These are phyloP conservation scores for Lentinula guzmanii DNA, from an alignment of 768 basidiomycete species.

Conservation along the genomic window DNA sequence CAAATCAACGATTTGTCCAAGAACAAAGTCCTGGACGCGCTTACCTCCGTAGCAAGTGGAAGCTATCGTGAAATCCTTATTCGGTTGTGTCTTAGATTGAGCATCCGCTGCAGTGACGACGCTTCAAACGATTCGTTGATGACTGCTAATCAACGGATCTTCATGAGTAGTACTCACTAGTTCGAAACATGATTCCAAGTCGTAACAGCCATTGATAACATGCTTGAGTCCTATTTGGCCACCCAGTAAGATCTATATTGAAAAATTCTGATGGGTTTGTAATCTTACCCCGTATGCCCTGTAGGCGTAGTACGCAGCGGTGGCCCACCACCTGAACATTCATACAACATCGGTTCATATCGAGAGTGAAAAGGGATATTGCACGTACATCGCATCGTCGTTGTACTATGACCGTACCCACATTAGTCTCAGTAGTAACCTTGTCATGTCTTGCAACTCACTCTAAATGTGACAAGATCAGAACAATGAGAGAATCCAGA, in stretches of 20 bases:
- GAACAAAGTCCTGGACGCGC: constrained; percentile 1
- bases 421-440: neutral
- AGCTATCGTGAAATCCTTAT: constrained; percentile 34
- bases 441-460: neutral
- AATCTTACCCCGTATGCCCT: constrained; percentile 32
- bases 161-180: constrained; percentile 27
- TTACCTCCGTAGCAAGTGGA: constrained; percentile 39
- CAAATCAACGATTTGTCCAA: neutral
- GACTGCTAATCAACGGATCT: neutral
- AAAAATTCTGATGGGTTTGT: neutral
- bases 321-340: constrained; percentile 43
- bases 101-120: constrained; percentile 37
- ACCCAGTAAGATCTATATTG: neutral
- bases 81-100: constrained; percentile 26
- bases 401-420: constrained; percentile 26
- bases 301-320: constrained; percentile 43
- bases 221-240: constrained; percentile 21
- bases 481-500: neutral
- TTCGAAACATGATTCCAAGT: constrained; percentile 44
- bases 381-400: constrained; percentile 39
- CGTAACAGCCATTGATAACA: constrained; percentile 36
- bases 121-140: constrained; percentile 15
- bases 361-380: too few species aligned
- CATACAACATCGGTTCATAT: neutral
- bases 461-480: neutral